Percentiles rank a stretch among this genome's conserved stretches.
These are phyloP conservation scores for Kalanchoe fedtschenkoi DNA, from an alignment of 164 flowering plant species.

Conservation along the genomic window DNA sequence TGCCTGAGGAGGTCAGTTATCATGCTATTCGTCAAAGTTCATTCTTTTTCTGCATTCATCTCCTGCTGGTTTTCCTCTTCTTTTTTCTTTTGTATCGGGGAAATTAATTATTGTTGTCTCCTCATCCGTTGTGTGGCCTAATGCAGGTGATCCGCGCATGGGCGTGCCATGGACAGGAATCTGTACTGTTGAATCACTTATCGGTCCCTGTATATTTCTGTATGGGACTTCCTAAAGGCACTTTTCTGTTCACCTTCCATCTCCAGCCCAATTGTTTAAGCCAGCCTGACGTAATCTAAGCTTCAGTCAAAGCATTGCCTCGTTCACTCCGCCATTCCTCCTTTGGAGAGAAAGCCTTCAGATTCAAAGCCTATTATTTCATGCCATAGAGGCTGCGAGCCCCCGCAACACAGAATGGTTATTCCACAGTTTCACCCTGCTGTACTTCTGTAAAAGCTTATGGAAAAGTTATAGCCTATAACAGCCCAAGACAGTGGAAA, in stretches of 20 bases:
- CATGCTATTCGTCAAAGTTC: not conserved
- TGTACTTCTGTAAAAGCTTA: not conserved
- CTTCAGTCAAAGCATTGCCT: not conserved
- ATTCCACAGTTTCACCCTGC: too few relatives aligned
- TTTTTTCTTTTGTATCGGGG: not conserved
- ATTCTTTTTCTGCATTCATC: not conserved
- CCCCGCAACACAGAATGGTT: not conserved
- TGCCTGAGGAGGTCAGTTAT: not conserved
- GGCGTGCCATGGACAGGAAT: not conserved
- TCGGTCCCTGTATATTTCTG: too few relatives aligned
- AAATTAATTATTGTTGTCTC: not conserved
- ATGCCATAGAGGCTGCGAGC: not conserved
- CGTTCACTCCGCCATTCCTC: too few relatives aligned
- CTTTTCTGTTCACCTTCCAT: not conserved
- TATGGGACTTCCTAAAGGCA: not conserved
- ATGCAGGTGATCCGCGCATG: not conserved
- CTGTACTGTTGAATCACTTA: not conserved
- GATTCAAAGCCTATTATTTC: not conserved
- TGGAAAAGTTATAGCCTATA: not conserved
- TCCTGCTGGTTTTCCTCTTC: not conserved
- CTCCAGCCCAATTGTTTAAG: not conserved
- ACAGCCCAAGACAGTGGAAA: not conserved
- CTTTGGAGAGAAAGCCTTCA: not conserved
- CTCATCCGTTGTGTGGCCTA: not conserved
- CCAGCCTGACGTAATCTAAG: not conserved